Conservation (phyloP, 1,284 basidiomycete species). For the Salmacisia buchloeana region DNA sequence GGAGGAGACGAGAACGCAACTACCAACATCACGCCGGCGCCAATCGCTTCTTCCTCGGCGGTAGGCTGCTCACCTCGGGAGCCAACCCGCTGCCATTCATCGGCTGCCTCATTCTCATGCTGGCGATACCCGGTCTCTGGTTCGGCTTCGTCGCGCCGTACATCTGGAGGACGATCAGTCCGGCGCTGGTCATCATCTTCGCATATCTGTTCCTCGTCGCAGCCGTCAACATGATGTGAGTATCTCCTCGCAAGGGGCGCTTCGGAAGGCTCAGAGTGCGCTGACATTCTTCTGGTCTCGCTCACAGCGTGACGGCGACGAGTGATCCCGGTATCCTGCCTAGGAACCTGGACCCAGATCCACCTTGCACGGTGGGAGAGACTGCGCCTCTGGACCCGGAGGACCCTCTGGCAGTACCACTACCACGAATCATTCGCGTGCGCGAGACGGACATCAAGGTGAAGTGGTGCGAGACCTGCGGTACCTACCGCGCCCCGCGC, state of each 20-base stretch:
- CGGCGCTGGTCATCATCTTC: constrained; percentile 34
- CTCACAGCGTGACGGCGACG: constrained; percentile 30
- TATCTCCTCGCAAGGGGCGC: neutral
- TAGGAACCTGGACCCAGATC: constrained; percentile 41
- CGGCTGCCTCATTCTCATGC: constrained; percentile 22
- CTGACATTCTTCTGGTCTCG: neutral
- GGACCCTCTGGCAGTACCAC: constrained; percentile 18
- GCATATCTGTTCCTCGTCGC: constrained; percentile 34
- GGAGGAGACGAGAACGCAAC: constrained; percentile 17
- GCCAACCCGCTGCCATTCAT: constrained; percentile 40
- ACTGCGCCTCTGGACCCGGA: constrained; percentile 12
- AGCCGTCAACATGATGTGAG: constrained; percentile 32
- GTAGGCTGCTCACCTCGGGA: constrained; percentile 34
- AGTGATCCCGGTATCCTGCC: constrained; percentile 48
- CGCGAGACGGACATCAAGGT: constrained; percentile 22
- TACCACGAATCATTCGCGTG: constrained; percentile 19
- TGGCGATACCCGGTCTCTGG: constrained; percentile 37
- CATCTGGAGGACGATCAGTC: constrained; percentile 28
- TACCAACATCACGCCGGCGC: constrained; percentile 25
- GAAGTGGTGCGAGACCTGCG: constrained; percentile 50
- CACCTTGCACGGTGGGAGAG: constrained; percentile 31
- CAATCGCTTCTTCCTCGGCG: constrained; percentile 36
- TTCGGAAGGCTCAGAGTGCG: neutral
- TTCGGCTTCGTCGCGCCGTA: constrained; percentile 39
- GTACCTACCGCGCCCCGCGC: constrained; percentile 45